Evolutionary conservation across 306 rosid species (phyloP), one percentile per base, ranked within the genome.

Genomic region (Castanea sativa): DNA sequence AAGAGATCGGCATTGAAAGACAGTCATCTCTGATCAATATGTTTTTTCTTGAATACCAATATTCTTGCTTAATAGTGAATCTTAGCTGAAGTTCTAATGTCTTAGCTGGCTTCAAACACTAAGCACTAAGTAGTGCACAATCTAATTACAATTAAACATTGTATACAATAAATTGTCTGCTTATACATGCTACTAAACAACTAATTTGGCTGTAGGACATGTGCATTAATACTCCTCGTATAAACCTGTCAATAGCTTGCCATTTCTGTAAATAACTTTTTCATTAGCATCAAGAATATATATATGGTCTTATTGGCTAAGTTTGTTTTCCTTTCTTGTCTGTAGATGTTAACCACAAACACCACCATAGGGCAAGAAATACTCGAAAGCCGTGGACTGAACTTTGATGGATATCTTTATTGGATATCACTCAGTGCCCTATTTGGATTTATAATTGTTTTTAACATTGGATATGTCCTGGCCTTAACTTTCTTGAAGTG

Each of bases 371-470:
- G 86, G 33, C 56, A 11, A 45, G 59, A 76, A 70, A 53, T 51
- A 6, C 88, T 88, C 30, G 56, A 32, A 65, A 79, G 83, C 69
- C 86, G 79, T 30, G 89, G 91, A 10, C 73, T 86, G 4, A 55
- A 86, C 81, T 86, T 73, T 20, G 60, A 79, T 19, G 78, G 74
- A 73, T 52, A 73, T 65, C 0, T 59, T 15, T 88, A 83, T 38
- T 86, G 88, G 92, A 74, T 88, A 70, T 84, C 88, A 71, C 43
- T 88, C 21, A 87, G 76, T 19, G 85, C 88, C 21, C 79, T 86
- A 41, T 72, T 84, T 32, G 90, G 88, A 58, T 84, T 86, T 49
- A 19, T 86, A 68, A 0, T 86, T 41, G 21, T 82, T 52, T 88
- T 86, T 79, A 82, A 86, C 32, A 45, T 80, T 21, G 88, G 82